Evolutionary conservation across 2,329 filamentous ascomycete species (phyloP).

Genomic region (Curvularia sp.): DNA sequence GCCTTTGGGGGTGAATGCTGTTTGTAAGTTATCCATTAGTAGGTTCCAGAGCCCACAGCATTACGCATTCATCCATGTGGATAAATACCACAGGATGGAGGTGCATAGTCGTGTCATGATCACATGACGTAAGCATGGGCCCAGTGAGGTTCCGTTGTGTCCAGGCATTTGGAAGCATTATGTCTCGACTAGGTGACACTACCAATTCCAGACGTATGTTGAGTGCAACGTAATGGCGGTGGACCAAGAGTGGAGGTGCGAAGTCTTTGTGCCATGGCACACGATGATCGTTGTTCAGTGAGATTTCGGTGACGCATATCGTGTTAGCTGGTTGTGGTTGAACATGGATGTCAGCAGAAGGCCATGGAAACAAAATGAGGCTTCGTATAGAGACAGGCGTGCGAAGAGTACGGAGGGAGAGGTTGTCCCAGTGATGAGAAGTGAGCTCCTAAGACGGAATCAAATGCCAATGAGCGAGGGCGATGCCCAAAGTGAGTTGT

Average conservation of each 20-base stretch:
- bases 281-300: conserved; percentile 7
- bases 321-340: background rate
- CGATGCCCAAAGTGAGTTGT: background rate
- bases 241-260: conserved; percentile 7
- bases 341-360: background rate
- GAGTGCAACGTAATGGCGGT: conserved; percentile 5
- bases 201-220: background rate
- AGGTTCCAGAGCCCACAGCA: background rate
- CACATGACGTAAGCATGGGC: background rate
- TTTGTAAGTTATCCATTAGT: background rate
- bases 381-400: background rate
- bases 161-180: background rate
- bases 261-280: background rate
- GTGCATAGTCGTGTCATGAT: background rate
- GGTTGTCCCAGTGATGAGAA: background rate
- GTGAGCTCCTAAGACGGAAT: conserved; percentile 1
- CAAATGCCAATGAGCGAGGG: conserved; percentile 1
- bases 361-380: background rate
- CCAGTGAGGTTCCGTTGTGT: background rate
- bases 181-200: background rate
- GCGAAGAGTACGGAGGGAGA: background rate
- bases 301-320: background rate
- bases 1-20: background rate
- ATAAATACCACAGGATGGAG: background rate
- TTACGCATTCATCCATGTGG: background rate